Evolutionary conservation across 257 asterid species (phyloP), one percentile per base, ranked within the genome.

Genomic region (Solanum peruvianum): DNA sequence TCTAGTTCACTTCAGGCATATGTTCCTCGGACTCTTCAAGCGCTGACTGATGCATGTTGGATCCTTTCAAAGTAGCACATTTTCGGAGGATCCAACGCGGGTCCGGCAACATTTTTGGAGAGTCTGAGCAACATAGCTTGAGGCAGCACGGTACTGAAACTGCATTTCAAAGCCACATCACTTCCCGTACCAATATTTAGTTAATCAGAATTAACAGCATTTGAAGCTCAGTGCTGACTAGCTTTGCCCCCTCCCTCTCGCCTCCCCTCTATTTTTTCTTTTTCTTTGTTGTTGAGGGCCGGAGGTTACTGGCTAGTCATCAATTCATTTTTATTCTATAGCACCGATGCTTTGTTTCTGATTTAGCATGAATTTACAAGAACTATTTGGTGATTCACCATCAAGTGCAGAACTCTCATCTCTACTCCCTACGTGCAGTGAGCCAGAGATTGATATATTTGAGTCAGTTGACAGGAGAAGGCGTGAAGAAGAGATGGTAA

Each of bases 361-460:
- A 81, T 27, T 18, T 81, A 8, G 31, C 69, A 16, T 81, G 69
- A 29, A 49, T 20, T 81, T 29, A 31, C 84, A 81, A 81, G 45
- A 81, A 81, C 44, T 31, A 49, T 81, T 39, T 39, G 56, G 56
- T 73, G 33, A 73, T 39, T 80, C 11, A 2, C 66, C 27, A 47
- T 80, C 42, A 31, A 62, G 20, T 49, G 85, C 85, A 81, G 52
- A 81, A 81, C 45, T 81, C 44, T 81, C 20, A 81, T 18, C 31
- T 45, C 31, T 81, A 81, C 45, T 49, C 69, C 45, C 70, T 52
- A 81, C 18, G 72, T 31, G 60, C 94, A 97, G 99, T 86, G 99
- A 93, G 88, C 92, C 98, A n/a, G 99, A 97, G 87, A 97, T 97
- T 66, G 99, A 97, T 88, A 82, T 96, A 70, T 97, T 97, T 90